Percentiles rank a stretch among this genome's conserved stretches.
phyloP scores from a whole-genome alignment of 2,329 filamentous ascomycete genomes.

The Simplicillium aogashimaense region DNA sequence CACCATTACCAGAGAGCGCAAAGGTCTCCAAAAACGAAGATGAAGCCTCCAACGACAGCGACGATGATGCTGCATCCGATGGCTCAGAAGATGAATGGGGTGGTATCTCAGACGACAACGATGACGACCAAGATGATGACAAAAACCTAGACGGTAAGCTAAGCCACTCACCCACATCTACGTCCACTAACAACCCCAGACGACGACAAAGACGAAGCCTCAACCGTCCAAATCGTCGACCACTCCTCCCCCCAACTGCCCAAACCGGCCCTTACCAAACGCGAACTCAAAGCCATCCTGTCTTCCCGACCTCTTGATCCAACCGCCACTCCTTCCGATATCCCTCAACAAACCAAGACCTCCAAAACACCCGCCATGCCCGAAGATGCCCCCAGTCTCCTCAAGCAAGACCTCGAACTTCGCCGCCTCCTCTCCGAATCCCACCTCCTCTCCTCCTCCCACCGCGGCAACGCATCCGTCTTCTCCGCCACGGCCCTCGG shows the following conservation, averaged over 20 bases:
- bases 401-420: conserved; percentile 87
- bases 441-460: conserved; percentile 57
- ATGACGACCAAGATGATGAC: conserved; percentile 9
- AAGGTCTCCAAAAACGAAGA: conserved; percentile 9
- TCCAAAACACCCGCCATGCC: conserved; percentile 24
- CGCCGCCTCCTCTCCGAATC: conserved; percentile 88
- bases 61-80: conserved; percentile 19
- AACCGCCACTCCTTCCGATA: conserved; percentile 9
- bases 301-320: conserved; percentile 41
- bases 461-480: conserved; percentile 38
- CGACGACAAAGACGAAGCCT: conserved; percentile 6
- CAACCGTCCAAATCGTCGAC: conserved; percentile 51
- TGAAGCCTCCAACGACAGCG: conserved; percentile 20
- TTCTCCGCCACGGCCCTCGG: conserved; percentile 27
- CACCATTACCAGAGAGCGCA: conserved; percentile 46
- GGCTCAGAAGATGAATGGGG: conserved; percentile 14
- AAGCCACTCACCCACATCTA: background rate
- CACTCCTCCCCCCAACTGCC: conserved; percentile 35
- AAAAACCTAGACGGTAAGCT: conserved; percentile 1
- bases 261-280: conserved; percentile 45
- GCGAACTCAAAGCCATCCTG: conserved; percentile 70
- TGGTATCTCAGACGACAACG: conserved; percentile 12
- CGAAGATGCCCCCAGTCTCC: conserved; percentile 56
- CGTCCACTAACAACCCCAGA: background rate
- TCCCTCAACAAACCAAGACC: conserved; percentile 11